Conservation (phyloP, 1,284 basidiomycete species). For the Ceratobasidium sp. region DNA sequence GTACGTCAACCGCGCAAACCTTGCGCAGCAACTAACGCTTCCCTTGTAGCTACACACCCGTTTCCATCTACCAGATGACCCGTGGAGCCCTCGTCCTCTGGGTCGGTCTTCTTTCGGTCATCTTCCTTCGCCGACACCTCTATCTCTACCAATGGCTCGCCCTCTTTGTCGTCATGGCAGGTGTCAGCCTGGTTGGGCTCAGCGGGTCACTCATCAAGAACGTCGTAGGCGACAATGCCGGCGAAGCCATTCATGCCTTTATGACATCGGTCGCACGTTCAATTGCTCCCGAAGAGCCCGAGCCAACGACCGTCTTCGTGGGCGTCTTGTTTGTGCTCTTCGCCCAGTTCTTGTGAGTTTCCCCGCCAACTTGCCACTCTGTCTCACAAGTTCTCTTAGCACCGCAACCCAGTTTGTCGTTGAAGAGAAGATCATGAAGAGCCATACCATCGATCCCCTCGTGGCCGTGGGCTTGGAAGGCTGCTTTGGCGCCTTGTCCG, state of each 20-base stretch:
- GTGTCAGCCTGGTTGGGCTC: slow-evolving; percentile 91
- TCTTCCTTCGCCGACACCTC: slow-evolving; percentile 87
- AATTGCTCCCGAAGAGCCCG: slow-evolving; percentile 45
- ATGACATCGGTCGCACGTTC: slow-evolving; percentile 40
- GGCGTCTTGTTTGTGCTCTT: slow-evolving; percentile 92
- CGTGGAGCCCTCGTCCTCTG: slow-evolving; percentile 95
- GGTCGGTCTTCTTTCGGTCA: slow-evolving; percentile 92
- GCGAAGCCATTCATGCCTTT: slow-evolving; percentile 51
- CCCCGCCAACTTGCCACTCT: slow-evolving; percentile 36
- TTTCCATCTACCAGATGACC: slow-evolving; percentile 93
- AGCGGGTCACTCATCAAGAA: slow-evolving; percentile 90
- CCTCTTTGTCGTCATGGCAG: slow-evolving; percentile 89
- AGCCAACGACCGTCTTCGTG: slow-evolving; percentile 51
- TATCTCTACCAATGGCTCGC: slow-evolving; percentile 92
- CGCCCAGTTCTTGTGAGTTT: slow-evolving; percentile 93
- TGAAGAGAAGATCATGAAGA: slow-evolving; percentile 94
- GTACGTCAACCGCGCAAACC: slow-evolving; percentile 4
- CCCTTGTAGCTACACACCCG: slow-evolving; percentile 77
- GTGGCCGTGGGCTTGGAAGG: slow-evolving; percentile 96
- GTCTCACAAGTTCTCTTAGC: slow-evolving; percentile 59
- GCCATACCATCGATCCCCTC: slow-evolving; percentile 90
- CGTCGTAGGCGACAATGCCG: slow-evolving; percentile 53
- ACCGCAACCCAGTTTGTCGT: slow-evolving; percentile 93
- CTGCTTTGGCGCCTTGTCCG: slow-evolving; percentile 86
- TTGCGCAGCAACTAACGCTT: slow-evolving; percentile 23